phyloP scores from a whole-genome alignment of 495 filamentous ascomycete species.

The Bacidia rubella region DNA sequence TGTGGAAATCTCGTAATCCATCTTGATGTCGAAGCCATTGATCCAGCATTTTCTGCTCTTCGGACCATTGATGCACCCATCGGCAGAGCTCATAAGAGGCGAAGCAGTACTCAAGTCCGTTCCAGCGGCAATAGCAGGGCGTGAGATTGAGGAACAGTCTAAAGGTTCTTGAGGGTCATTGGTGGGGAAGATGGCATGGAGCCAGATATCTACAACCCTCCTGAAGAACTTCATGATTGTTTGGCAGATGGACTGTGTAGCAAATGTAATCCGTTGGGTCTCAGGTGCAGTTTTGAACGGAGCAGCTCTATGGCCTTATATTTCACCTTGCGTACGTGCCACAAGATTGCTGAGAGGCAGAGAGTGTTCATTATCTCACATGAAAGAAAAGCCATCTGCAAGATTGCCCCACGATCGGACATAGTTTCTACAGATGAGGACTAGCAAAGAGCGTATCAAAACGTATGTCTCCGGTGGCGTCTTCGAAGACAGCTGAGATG shows the following conservation, averaged over 20 bases:
- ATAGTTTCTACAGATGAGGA: too few relatives aligned
- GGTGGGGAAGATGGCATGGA: not conserved
- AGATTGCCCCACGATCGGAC: too few relatives aligned
- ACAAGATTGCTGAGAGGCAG: too few relatives aligned
- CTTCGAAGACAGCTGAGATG: too few relatives aligned
- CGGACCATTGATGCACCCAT: not conserved
- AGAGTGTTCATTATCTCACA: too few relatives aligned
- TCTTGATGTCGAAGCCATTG: slow-evolving; percentile 36
- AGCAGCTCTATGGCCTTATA: too few relatives aligned
- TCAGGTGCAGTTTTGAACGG: too few relatives aligned
- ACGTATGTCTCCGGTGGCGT: too few relatives aligned
- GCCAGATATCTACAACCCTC: not conserved
- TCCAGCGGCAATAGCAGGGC: not conserved
- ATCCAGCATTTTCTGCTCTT: slow-evolving; percentile 7
- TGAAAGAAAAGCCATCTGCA: too few relatives aligned
- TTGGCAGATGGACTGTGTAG: not conserved
- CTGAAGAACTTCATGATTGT: not conserved
- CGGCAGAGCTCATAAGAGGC: not conserved
- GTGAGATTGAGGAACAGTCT: not conserved
- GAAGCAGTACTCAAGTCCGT: not conserved
- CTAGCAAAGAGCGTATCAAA: too few relatives aligned
- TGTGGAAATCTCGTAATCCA: slow-evolving; percentile 34
- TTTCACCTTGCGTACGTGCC: too few relatives aligned
- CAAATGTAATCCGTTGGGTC: too few relatives aligned
- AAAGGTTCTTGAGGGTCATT: not conserved